Percentiles rank a stretch among this genome's conserved stretches.
Evolutionary conservation across 352 stramenopile species (phyloP).

Genomic region (Thraustochytrium sp.): DNA sequence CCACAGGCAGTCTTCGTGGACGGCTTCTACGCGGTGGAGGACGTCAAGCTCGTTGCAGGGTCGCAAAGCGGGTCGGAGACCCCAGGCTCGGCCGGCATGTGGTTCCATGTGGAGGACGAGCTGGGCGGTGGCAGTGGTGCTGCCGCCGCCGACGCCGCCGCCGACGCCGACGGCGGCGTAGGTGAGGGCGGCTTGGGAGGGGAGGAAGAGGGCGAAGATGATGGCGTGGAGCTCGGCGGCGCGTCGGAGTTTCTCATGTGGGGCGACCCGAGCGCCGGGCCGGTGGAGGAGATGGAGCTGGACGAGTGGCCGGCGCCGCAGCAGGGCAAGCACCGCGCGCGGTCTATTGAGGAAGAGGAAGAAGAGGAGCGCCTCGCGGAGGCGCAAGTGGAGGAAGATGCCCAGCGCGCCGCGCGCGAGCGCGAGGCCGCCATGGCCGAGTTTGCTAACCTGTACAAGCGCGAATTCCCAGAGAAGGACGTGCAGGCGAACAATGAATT

Average conservation of each 20-base stretch:
- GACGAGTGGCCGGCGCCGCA: background rate
- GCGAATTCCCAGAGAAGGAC: background rate
- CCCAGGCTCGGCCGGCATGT: background rate
- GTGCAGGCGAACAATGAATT: background rate
- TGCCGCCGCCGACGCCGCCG: background rate
- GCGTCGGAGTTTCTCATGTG: constrained; percentile 35
- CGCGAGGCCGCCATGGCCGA: background rate
- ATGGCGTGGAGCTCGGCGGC: no score
- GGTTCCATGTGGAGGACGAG: background rate
- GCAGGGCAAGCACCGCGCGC: background rate
- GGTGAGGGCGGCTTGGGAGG: background rate
- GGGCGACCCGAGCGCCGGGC: background rate
- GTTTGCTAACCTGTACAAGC: background rate
- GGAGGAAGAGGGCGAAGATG: background rate
- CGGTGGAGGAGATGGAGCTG: constrained; percentile 11
- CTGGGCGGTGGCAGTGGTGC: background rate
- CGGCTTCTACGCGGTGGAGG: constrained; percentile 25
- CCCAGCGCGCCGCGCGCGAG: background rate
- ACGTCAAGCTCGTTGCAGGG: background rate
- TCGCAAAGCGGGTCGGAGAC: no score
- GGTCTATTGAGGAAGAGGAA: constrained; percentile 10
- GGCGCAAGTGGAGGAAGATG: background rate
- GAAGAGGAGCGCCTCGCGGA: background rate
- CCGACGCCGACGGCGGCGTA: background rate
- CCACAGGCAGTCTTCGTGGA: constrained; percentile 6